Conservation (phyloP, 495 filamentous ascomycete species). For the Daldinia bambusicola region DNA sequence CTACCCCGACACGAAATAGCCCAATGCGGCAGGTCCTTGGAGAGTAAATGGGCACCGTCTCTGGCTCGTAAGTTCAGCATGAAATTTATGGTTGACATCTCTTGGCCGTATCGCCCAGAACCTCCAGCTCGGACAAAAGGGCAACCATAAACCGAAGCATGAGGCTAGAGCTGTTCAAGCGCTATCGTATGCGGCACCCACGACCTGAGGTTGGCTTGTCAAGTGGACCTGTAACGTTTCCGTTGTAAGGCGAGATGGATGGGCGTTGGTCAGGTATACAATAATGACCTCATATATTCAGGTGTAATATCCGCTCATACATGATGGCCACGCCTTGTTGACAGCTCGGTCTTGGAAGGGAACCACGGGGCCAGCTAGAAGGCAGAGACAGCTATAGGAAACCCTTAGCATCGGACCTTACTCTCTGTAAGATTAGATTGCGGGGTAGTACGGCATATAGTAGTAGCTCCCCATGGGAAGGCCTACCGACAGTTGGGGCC, state of each 20-base stretch:
- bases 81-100: conserved; percentile 13
- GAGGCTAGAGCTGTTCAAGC: conserved; percentile 7
- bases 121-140: conserved; percentile 25
- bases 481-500: conserved; percentile 41
- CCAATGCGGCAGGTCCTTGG: conserved; percentile 34
- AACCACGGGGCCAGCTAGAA: conserved; percentile 42
- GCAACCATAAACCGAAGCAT: neutral
- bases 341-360: conserved; percentile 31
- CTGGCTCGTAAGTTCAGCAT: conserved; percentile 17
- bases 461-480: conserved; percentile 23
- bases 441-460: conserved; percentile 45
- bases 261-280: conserved; percentile 24
- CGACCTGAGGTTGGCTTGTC: conserved; percentile 22
- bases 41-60: conserved; percentile 18
- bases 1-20: conserved; percentile 19
- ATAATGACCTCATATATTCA: conserved; percentile 37
- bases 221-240: conserved; percentile 13
- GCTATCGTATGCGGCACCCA: conserved; percentile 8
- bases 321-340: conserved; percentile 34
- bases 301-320: conserved; percentile 27
- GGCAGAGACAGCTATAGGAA: conserved; percentile 31
- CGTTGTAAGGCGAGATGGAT: conserved; percentile 9
- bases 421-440: conserved; percentile 38
- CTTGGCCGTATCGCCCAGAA: conserved; percentile 20
- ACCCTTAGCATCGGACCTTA: conserved; percentile 29